These are phyloP conservation scores for Phylloporus rhodoxanthus DNA, from an alignment of 768 basidiomycete genomes.

Conservation along the genomic window DNA sequence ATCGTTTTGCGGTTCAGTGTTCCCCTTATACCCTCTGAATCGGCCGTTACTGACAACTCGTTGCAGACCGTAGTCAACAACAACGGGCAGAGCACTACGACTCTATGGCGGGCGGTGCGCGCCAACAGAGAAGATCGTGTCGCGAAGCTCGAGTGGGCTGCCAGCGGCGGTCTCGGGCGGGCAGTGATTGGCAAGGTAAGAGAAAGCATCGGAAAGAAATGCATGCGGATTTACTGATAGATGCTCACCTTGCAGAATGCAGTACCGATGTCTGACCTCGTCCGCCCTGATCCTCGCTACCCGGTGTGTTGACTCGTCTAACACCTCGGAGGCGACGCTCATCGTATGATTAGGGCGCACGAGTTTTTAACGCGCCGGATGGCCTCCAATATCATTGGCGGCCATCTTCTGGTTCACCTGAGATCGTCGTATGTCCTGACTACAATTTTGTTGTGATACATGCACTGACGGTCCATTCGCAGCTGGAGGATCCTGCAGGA, in stretches of 20 bases:
- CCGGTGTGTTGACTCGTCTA: slow-evolving; percentile 41
- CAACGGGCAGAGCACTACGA: slow-evolving; percentile 68
- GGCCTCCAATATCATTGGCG: slow-evolving; percentile 78
- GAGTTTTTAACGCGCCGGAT: slow-evolving; percentile 78
- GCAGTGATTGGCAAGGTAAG: slow-evolving; percentile 78
- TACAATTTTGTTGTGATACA: slow-evolving; percentile 1
- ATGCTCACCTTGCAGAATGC: slow-evolving; percentile 48
- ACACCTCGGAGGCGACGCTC: slow-evolving; percentile 9
- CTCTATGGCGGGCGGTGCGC: slow-evolving; percentile 74
- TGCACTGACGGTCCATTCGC: slow-evolving; percentile 11
- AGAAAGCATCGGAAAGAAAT: slow-evolving; percentile 12
- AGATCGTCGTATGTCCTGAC: slow-evolving; percentile 49
- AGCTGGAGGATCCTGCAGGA: slow-evolving; percentile 71
- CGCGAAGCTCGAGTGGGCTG: slow-evolving; percentile 83
- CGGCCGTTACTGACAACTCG: slow-evolving; percentile 24
- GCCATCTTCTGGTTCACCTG: slow-evolving; percentile 51
- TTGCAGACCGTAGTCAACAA: slow-evolving; percentile 56
- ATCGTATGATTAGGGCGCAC: slow-evolving; percentile 42
- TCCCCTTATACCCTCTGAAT: slow-evolving; percentile 9
- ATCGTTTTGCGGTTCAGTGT: slow-evolving; percentile 65
- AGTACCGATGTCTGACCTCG: slow-evolving; percentile 78
- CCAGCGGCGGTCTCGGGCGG: slow-evolving; percentile 77
- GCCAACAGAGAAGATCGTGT: slow-evolving; percentile 83
- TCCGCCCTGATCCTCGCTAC: slow-evolving; percentile 58
- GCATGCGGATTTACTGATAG: slow-evolving; percentile 21